Base-by-base conservation (phyloP, 768 basidiomycete species). In the Baorangia bicolor region DNA sequence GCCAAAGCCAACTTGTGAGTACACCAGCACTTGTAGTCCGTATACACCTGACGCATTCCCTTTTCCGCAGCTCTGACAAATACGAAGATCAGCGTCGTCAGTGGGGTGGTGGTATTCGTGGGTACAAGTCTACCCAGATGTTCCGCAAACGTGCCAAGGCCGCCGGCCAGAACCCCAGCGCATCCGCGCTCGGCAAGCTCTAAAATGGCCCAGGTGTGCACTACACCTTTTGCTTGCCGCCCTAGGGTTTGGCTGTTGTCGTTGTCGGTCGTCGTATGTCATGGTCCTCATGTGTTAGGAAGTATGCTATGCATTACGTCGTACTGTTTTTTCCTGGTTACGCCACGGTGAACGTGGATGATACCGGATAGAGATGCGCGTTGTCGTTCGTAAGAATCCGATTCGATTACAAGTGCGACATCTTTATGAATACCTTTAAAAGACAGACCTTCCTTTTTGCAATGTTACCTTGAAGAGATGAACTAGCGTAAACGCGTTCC, bases 31-130 rank as follows among this genome's bases (percentile, higher is more conserved):
- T 31, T 12, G 7, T 27, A 33, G 13, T 12, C 25, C 27, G 10
- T 35, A 37, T 18, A 23, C 23, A 6, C 44, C n/a, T 69, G 16
- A 66, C 33, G 7, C 18, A 0, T 52, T 25, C 0, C 25, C 43
- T 28, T 27, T 51, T 5, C 3, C 10, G 1, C 58, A 91, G 90
- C 82, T 78, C 88, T 52, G 90, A 92, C 75, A 97, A 96, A 78
- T 91, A 92, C 77, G 94, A 95, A 63, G 94, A 94, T 65, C 81
- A 87, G 52, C 86, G 92, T 61, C 84, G 90, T 69, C 85, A 86
- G 66, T 98, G 96, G 95, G 94, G 95, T 74, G 95, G 95, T 80
- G 95, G 94, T 73, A 65, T 93, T 71, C 92, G 92, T 77, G 94
- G 94, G 64, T 88, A 90, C 83, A 96, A n/a, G n/a, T n/a, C n/a